Evolutionary conservation across 768 basidiomycete species (phyloP), one percentile per base, ranked within the genome.

Genomic region (Mrakia blollopis): DNA sequence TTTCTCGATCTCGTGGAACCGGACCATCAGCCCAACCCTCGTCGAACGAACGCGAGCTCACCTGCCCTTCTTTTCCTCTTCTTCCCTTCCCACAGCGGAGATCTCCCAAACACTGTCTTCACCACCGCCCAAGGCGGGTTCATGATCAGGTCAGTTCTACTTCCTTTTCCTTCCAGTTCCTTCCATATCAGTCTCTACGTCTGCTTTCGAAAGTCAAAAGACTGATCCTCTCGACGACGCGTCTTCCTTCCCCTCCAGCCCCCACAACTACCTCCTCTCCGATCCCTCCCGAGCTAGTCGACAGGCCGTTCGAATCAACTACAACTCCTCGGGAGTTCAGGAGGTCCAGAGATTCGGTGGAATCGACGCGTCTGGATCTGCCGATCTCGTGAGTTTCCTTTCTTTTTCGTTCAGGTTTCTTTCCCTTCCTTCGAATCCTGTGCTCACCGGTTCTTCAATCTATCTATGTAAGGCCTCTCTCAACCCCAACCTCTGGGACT

Each of bases 221-320:
- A 11, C 39, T 41, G 39, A 41, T 41, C 11, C 39, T 41, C 11
- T 41, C 39, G 39, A 41, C 47, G 47, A 50, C 47, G 16, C 47
- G 44, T 50, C 47, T 50, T 21, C 16, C 18, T 21, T 47, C 14
- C 44, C 44, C 39, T 41, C 13, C 57, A 78, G 80, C 0, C 83
- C 83, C 23, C 82, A 82, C 80, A 84, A 84, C 79, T 83, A 82
- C 79, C 80, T 83, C 62, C 28, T 72, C 37, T 30, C 44, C 30
- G 81, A 83, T 63, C 81, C 83, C 4, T 81, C 81, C 14, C 79
- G 80, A 21, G 78, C 79, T n/a, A 79, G 82, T 16, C 74, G 74
- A 18, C 83, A 84, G 72, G 78, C 79, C 74, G 68, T 82, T 54
- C 80, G 82, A 11, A 80, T 84, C 76, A 78, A 80, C 74, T 83